These are phyloP conservation scores for Trapa incisa DNA, from an alignment of 345 rosid species.

Conservation along the genomic window DNA sequence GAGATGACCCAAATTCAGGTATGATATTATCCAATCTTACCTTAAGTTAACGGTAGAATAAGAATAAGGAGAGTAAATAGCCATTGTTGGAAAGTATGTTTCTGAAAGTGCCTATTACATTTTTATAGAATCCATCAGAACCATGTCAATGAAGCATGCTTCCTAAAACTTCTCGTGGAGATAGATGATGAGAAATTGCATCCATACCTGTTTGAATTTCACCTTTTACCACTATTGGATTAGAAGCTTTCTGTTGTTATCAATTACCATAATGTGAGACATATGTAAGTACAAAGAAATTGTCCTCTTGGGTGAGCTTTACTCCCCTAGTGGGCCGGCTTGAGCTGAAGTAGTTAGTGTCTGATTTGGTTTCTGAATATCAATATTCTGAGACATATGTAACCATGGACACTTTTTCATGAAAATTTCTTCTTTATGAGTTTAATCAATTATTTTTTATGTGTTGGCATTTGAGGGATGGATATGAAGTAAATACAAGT, in stretches of 20 bases:
- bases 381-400: neutral
- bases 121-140: neutral
- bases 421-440: neutral
- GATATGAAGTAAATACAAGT: neutral
- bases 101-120: neutral
- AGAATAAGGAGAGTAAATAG: neutral
- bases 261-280: neutral
- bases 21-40: neutral
- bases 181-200: neutral
- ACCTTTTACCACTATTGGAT: neutral
- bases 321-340: too few relatives aligned
- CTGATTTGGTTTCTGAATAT: neutral
- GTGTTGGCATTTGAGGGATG: neutral
- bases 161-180: neutral
- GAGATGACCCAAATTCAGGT: conserved; percentile 3
- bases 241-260: neutral
- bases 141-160: neutral
- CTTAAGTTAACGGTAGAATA: neutral
- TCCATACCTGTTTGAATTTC: neutral
- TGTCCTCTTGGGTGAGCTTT: too few relatives aligned
- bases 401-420: neutral
- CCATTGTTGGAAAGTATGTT: neutral
- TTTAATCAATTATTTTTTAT: neutral
- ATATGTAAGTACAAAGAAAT: too few relatives aligned
- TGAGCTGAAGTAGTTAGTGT: too few relatives aligned